Evolutionary conservation across 305 asterid genomes (phyloP).

Genomic region (Solanum hybrid): DNA sequence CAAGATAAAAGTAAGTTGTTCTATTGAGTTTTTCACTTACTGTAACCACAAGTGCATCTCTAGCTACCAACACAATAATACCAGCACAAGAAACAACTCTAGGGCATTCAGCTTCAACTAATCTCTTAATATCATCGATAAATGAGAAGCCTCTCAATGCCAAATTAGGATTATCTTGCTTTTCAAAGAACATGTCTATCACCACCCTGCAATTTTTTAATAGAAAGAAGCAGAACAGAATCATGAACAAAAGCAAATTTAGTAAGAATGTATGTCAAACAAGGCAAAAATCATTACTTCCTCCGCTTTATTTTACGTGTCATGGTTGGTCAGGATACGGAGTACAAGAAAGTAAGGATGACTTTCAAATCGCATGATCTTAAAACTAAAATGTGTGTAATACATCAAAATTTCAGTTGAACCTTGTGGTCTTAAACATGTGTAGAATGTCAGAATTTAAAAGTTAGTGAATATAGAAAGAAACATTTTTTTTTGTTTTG

Average conservation of each 20-base stretch:
- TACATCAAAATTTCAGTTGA: not conserved
- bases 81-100: conserved; percentile 65
- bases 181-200: conserved; percentile 54
- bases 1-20: no score
- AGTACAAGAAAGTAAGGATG: not conserved
- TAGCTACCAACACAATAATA: not conserved
- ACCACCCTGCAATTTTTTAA: conserved; percentile 20
- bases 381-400: not conserved
- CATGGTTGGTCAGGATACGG: not conserved
- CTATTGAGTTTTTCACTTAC: no score
- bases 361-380: not conserved
- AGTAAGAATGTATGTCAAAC: not conserved
- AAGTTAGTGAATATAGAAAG: not conserved
- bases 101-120: conserved; percentile 52
- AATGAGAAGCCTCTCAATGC: conserved; percentile 48
- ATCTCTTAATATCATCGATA: conserved; percentile 41
- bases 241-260: not conserved
- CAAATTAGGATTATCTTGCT: conserved; percentile 37
- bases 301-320: not conserved
- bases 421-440: not conserved
- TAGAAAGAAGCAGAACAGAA: not conserved
- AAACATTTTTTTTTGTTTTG: no score
- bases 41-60: not conserved
- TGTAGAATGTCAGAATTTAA: not conserved
- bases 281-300: not conserved